These are phyloP conservation scores for Fusarium hainanense DNA, from an alignment of 2,329 filamentous ascomycete species.

Conservation along the genomic window DNA sequence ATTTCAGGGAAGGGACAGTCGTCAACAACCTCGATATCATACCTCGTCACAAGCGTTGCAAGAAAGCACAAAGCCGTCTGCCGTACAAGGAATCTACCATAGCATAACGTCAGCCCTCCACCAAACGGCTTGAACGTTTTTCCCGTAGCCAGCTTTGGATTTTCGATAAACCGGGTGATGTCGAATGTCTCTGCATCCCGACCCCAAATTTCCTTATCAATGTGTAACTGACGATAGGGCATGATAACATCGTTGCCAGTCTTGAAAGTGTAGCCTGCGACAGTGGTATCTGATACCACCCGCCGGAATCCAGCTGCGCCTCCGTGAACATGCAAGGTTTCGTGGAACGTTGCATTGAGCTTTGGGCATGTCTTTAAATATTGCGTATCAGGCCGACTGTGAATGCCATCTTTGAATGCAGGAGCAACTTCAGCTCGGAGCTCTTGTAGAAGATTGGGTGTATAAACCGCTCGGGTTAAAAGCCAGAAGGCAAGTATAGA, in stretches of 20 bases:
- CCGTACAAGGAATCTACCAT: neutral
- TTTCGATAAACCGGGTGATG: neutral
- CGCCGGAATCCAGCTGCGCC: neutral
- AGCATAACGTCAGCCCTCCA: neutral
- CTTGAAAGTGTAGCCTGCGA: neutral
- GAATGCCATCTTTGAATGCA: neutral
- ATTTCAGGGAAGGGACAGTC: neutral
- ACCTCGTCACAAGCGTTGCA: neutral
- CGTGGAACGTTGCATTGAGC: neutral
- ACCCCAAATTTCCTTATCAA: neutral
- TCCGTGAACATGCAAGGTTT: neutral
- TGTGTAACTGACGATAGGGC: neutral
- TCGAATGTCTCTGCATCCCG: neutral
- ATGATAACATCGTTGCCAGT: neutral
- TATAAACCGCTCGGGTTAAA: neutral
- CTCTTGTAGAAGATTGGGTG: neutral
- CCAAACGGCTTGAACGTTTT: neutral
- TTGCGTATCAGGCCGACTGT: neutral
- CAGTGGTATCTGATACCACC: neutral
- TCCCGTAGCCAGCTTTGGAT: neutral
- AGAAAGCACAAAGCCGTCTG: neutral
- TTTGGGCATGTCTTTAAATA: neutral
- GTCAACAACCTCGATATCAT: neutral
- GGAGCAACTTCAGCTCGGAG: neutral
- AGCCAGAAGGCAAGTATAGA: neutral